Conservation (phyloP, 495 filamentous ascomycete species). For the Aspergillus cavernicola region DNA sequence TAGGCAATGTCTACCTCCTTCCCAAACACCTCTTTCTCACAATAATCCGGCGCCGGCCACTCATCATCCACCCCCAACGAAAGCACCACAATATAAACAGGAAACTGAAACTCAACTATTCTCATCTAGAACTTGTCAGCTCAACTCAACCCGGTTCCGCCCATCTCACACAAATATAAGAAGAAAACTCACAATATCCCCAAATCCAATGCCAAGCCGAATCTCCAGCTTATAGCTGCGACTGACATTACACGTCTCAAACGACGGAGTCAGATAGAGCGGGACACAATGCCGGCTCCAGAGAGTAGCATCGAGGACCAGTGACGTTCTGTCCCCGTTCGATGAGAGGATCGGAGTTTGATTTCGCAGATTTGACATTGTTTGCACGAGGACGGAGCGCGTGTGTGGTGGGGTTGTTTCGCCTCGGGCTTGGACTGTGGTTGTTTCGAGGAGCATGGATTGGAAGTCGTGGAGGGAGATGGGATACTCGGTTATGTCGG, state of each 20-base stretch:
- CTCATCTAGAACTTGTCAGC: neutral
- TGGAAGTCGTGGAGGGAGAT: slow-evolving; percentile 12
- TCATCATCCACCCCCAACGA: neutral
- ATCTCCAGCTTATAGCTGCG: slow-evolving; percentile 12
- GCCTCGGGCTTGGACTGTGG: neutral
- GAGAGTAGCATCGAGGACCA: neutral
- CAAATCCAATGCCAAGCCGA: slow-evolving; percentile 10
- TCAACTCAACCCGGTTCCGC: neutral
- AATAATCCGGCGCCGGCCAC: neutral
- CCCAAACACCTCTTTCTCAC: neutral
- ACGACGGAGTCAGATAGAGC: slow-evolving; percentile 1
- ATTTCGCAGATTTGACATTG: slow-evolving; percentile 7
- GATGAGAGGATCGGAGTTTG: neutral
- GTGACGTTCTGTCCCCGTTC: too few relatives aligned
- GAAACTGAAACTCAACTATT: slow-evolving; percentile 14
- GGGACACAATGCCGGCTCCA: slow-evolving; percentile 7
- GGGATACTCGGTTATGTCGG: neutral
- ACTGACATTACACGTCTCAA: slow-evolving; percentile 15
- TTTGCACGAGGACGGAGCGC: slow-evolving; percentile 6
- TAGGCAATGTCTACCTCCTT: too few relatives aligned
- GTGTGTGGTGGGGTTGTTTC: neutral
- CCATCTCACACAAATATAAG: neutral
- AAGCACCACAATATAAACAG: slow-evolving; percentile 2
- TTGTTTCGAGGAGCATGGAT: slow-evolving; percentile 12
- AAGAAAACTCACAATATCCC: neutral